Conservation (phyloP, 139 green algal species). For the Chlamydomonas incerta region DNA sequence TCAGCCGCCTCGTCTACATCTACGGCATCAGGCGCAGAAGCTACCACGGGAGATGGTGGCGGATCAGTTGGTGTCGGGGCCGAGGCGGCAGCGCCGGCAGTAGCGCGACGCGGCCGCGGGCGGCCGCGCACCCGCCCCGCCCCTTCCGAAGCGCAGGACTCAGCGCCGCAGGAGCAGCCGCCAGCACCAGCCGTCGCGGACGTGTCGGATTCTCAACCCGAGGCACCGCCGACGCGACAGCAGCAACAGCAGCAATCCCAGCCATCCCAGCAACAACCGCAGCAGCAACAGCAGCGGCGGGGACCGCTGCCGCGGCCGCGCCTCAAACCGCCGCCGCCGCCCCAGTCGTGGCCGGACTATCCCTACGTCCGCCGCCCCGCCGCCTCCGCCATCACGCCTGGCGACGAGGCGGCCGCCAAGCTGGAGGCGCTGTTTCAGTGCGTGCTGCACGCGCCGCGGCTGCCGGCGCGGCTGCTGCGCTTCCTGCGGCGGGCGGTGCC, state of each 20-base stretch:
- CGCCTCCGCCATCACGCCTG: not conserved
- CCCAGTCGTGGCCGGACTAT: conserved; percentile 16
- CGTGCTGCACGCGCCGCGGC: conserved; percentile 60
- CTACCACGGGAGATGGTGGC: no score
- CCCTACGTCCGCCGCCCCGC: conserved; percentile 12
- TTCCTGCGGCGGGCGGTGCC: conserved; percentile 7
- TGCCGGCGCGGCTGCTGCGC: conserved; percentile 42
- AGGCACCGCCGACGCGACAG: not conserved
- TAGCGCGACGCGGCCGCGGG: not conserved
- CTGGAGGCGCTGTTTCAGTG: conserved; percentile 71
- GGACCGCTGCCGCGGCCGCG: conserved; percentile 13
- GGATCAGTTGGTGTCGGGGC: no score
- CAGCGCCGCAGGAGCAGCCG: no score
- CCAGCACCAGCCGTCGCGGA: no score
- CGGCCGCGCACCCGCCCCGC: no score
- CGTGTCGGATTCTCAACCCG: not conserved
- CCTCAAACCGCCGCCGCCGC: conserved; percentile 1
- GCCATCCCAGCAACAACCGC: not conserved
- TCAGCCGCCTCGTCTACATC: no score
- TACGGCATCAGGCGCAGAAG: no score
- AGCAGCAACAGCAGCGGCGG: not conserved
- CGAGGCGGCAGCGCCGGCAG: no score
- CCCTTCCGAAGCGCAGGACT: not conserved
- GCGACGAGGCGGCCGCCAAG: conserved; percentile 46
- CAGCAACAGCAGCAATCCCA: no score